Evolutionary conservation across 768 basidiomycete genomes (phyloP), one percentile per base, ranked within the genome.

Genomic region (Termitomyces sp.): DNA sequence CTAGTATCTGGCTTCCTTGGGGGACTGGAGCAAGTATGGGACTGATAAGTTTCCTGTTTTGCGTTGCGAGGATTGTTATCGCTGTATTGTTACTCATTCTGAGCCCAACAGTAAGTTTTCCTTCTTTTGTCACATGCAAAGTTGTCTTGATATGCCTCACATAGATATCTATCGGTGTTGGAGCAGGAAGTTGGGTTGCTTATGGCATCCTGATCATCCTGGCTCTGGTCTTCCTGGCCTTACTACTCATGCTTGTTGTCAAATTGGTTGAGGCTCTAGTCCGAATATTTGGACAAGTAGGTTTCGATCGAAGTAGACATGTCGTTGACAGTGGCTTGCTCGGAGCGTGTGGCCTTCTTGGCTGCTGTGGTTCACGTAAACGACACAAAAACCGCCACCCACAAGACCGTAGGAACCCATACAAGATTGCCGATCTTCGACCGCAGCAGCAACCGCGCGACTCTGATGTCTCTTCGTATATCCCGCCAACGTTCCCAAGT

Each of bases 1-100:
- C 95, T 33, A 95, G 91, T 60, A 78, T 96, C 33, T 97, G 93
- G 93, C 81, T 97, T 58, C 95, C 95, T 18, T 99, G 96, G 96
- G 93, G 93, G 32, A 89, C 89, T 53, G 94, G 96, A 1, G 94
- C 96, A 2, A 91, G 93, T 60, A 98, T 98, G 97, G 96, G 95
- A 14, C 79, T 95, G 36, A 88, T 96, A 58, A 94, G 92, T 69
- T 98, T 98, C 78, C 76, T 97, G 66, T 89, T 96, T 65, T 94
- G 93, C 58, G 91, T 96, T 5, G 87, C 91, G 22, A 81, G 96
- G 62, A 95, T 97, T 65, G 87, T 95, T 27, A 83, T 94, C 24
- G 90, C 92, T 2, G 94, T 98, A 14, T 73, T 99, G 34, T 77
- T 98, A 46, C 90, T 99, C 64, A 92, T 98, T 62, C 74, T 99